These are phyloP conservation scores for Solanum sejunctum DNA, from an alignment of 257 asterid species.

Conservation along the genomic window DNA sequence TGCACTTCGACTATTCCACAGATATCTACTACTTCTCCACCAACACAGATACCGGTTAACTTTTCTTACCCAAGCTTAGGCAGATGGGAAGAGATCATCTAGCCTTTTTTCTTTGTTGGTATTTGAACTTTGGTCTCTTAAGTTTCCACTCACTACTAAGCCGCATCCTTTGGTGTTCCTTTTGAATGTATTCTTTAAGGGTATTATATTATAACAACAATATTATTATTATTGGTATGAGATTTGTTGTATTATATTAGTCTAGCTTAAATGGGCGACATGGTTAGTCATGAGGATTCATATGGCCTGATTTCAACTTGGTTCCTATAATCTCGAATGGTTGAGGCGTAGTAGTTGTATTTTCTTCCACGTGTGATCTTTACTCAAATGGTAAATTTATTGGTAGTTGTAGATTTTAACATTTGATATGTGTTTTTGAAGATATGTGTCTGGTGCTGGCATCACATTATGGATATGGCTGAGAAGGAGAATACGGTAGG, in stretches of 20 bases:
- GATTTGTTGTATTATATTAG: background rate
- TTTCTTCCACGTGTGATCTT: background rate
- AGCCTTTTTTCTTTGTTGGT: background rate
- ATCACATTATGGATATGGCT: conserved; percentile 94
- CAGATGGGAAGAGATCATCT: background rate
- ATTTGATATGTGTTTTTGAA: conserved; percentile 12
- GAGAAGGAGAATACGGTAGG: conserved; percentile 92
- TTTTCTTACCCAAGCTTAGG: background rate
- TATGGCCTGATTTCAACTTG: background rate
- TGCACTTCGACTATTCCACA: background rate
- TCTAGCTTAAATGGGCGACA: background rate
- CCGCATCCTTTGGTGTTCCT: background rate
- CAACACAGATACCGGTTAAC: background rate
- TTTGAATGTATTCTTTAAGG: background rate
- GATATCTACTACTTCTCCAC: background rate
- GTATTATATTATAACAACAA: background rate
- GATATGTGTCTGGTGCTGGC: conserved; percentile 99
- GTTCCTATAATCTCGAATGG: background rate
- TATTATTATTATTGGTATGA: background rate
- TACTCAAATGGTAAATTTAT: background rate
- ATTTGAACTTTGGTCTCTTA: background rate
- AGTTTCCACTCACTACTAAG: background rate
- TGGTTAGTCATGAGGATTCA: background rate
- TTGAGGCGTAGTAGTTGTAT: background rate
- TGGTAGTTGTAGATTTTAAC: background rate